A percentile compares a stretch with the other conserved stretches of the same genome.
These are phyloP conservation scores for Pelargonium australe DNA, from an alignment of 441 rosid genomes.

Conservation along the genomic window DNA sequence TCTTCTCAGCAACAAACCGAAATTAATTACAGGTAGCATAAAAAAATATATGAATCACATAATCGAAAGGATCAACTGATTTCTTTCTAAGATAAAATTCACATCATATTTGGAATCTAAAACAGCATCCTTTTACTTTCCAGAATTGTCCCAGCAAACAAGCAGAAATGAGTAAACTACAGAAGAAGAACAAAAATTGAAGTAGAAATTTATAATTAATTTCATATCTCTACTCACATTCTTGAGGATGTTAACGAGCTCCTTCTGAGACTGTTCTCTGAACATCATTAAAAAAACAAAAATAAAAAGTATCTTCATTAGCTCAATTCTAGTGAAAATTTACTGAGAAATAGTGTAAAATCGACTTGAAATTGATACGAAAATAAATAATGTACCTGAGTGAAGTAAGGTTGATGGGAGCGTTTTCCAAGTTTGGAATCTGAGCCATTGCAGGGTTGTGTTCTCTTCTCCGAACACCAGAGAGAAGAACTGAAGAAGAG, in stretches of 20 bases:
- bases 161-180: neutral
- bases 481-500: conserved; percentile 1
- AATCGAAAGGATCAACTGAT: no score
- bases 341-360: no score
- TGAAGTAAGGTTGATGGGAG: conserved; percentile 4
- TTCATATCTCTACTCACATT: neutral
- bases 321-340: neutral
- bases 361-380: neutral
- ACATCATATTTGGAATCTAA: no score
- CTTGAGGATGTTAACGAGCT: conserved; percentile 9
- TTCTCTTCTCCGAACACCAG: neutral
- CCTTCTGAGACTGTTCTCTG: conserved; percentile 7
- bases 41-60: neutral
- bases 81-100: no score
- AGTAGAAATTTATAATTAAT: neutral
- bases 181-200: neutral
- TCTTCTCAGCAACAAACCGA: no score
- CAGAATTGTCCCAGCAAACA: neutral
- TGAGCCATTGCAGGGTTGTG: conserved; percentile 6
- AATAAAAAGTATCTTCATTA: neutral
- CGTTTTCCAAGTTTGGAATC: conserved; percentile 4
- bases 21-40: neutral
- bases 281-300: neutral
- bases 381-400: neutral
- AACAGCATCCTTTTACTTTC: neutral